Percentiles rank a stretch among this genome's conserved stretches.
phyloP scores from a whole-genome alignment of 805 yeast species.

The Henningerozyma blattae region DNA sequence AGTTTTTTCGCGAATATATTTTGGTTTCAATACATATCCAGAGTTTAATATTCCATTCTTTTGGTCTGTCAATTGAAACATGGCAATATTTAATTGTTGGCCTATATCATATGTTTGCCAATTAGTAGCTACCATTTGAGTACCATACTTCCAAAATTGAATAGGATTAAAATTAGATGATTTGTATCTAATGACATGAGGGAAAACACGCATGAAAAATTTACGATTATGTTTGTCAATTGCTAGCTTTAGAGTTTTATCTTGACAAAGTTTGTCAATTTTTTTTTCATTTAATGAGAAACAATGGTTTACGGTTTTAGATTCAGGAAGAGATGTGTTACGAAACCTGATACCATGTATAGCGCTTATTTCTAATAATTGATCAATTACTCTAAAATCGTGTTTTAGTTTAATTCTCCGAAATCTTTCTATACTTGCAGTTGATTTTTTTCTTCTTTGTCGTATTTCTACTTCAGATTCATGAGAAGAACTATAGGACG shows the following conservation, averaged over 20 bases:
- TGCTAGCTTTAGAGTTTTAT: slow-evolving; percentile 40
- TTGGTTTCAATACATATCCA: slow-evolving; percentile 79
- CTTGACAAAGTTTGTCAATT: slow-evolving; percentile 50
- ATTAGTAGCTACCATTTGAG: slow-evolving; percentile 91
- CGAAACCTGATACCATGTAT: slow-evolving; percentile 65
- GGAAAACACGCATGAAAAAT: slow-evolving; percentile 76
- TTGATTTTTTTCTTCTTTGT: not conserved
- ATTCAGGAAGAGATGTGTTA: slow-evolving; percentile 76
- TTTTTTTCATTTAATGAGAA: slow-evolving; percentile 78
- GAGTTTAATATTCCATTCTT: slow-evolving; percentile 20
- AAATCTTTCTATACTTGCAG: slow-evolving; percentile 11
- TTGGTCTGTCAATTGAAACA: slow-evolving; percentile 49
- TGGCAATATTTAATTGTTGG: slow-evolving; percentile 75
- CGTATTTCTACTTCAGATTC: slow-evolving; percentile 19
- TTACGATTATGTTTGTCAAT: slow-evolving; percentile 66
- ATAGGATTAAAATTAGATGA: slow-evolving; percentile 79
- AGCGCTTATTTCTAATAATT: slow-evolving; percentile 17
- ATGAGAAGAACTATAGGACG: slow-evolving; percentile 25
- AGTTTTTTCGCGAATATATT: slow-evolving; percentile 25
- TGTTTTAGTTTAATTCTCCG: slow-evolving; percentile 24
- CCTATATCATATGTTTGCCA: slow-evolving; percentile 93
- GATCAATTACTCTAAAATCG: slow-evolving; percentile 11
- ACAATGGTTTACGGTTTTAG: slow-evolving; percentile 68
- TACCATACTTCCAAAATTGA: slow-evolving; percentile 72
- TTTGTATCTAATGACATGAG: slow-evolving; percentile 62